Conservation (phyloP, 352 stramenopile species). For the Phytopythium litorale region DNA sequence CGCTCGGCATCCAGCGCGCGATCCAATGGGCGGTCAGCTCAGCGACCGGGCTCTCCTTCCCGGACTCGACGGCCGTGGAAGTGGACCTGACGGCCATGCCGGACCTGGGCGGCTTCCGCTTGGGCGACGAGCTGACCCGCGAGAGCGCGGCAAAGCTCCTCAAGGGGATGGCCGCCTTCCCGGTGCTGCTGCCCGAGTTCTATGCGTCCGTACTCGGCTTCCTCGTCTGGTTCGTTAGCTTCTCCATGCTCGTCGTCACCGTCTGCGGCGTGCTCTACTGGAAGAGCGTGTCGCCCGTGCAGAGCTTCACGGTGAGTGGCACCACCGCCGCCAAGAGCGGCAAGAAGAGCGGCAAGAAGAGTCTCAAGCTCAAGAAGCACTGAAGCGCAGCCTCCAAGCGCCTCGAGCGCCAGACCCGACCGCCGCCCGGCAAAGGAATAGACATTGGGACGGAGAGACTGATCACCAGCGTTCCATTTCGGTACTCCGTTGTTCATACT, state of each 20-base stretch:
- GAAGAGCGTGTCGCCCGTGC: constrained; percentile 50
- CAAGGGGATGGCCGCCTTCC: constrained; percentile 62
- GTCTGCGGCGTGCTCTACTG: constrained; percentile 62
- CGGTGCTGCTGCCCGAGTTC: constrained; percentile 50
- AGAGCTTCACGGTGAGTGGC: constrained; percentile 11
- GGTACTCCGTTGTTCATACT: too few relatives aligned
- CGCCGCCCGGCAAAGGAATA: too few relatives aligned
- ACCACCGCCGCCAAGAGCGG: not conserved
- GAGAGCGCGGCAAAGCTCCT: constrained; percentile 47
- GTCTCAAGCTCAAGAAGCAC: constrained; percentile 65
- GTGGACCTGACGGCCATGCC: constrained; percentile 21
- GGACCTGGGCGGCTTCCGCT: constrained; percentile 50
- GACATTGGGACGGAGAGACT: too few relatives aligned
- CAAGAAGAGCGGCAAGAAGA: constrained; percentile 29
- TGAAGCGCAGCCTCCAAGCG: not conserved
- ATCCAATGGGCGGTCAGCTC: constrained; percentile 26
- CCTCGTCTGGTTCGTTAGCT: constrained; percentile 66
- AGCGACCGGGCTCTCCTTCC: not conserved
- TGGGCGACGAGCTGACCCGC: constrained; percentile 48
- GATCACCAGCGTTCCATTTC: too few relatives aligned
- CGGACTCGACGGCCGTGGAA: not conserved
- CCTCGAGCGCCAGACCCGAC: too few relatives aligned
- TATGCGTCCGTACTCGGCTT: constrained; percentile 64
- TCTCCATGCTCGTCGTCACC: constrained; percentile 62
- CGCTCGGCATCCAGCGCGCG: constrained; percentile 36